Evolutionary conservation across 1,284 basidiomycete genomes (phyloP).

Genomic region (Athelia sp.): DNA sequence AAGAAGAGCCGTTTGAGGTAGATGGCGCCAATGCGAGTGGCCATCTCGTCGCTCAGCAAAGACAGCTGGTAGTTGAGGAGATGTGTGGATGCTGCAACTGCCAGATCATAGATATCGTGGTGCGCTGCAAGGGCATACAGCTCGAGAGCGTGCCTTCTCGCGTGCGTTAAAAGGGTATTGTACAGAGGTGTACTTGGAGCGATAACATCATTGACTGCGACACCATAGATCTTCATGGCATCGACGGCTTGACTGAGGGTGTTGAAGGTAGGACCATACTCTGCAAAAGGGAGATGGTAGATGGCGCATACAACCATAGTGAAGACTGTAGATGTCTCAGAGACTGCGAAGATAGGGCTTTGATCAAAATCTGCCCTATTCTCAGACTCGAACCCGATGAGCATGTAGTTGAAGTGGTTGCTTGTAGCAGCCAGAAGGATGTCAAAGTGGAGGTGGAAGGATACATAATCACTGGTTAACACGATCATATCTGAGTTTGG

Average conservation of each 20-base stretch:
- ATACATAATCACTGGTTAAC: constrained; percentile 29
- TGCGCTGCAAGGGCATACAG: constrained; percentile 18
- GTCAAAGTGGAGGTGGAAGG: constrained; percentile 26
- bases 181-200: constrained; percentile 3
- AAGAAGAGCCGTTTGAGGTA: constrained; percentile 21
- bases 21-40: constrained; percentile 15
- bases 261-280: constrained; percentile 8
- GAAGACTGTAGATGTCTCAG: constrained; percentile 8
- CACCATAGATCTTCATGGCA: constrained; percentile 10
- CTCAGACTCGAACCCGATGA: constrained; percentile 1
- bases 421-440: constrained; percentile 14
- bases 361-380: neutral
- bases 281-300: constrained; percentile 10
- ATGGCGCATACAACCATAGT: constrained; percentile 14
- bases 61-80: constrained; percentile 16
- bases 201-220: constrained; percentile 1
- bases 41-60: constrained; percentile 17
- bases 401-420: constrained; percentile 18
- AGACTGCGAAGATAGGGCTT: constrained; percentile 5
- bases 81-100: constrained; percentile 14
- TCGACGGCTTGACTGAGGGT: constrained; percentile 6
- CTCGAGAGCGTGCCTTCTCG: constrained; percentile 12
- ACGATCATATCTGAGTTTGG: neutral
- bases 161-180: constrained; percentile 7
- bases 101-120: constrained; percentile 16